Evolutionary conservation across 2,329 filamentous ascomycete species (phyloP).

Genomic region (Colletotrichum gigasporum): DNA sequence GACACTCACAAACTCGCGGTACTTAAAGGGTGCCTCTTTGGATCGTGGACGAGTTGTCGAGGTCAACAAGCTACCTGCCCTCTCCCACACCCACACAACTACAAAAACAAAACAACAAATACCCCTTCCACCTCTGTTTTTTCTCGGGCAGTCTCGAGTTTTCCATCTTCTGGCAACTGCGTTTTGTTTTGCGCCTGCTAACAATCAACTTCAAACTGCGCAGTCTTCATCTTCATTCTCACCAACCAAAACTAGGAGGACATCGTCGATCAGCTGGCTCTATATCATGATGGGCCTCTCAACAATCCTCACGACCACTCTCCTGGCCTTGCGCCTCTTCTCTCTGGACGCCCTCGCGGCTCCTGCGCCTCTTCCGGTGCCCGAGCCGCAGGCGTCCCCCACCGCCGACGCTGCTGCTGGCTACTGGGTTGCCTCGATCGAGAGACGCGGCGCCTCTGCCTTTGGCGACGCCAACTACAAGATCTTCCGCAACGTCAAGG

Average conservation of each 20-base stretch:
- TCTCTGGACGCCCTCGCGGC: constrained; percentile 44
- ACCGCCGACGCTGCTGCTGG: constrained; percentile 46
- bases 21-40: constrained; percentile 13
- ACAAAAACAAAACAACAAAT: neutral
- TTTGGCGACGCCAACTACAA: constrained; percentile 71
- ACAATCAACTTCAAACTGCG: neutral
- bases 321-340: constrained; percentile 55
- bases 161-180: neutral
- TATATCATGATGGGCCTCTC: constrained; percentile 55
- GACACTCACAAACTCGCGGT: constrained; percentile 10
- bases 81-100: neutral
- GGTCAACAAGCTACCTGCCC: neutral
- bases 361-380: constrained; percentile 37
- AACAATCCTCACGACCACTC: constrained; percentile 49
- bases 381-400: constrained; percentile 31
- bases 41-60: neutral
- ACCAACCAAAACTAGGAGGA: constrained; percentile 19
- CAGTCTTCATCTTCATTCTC: constrained; percentile 11
- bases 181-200: neutral
- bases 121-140: neutral
- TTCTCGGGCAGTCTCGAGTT: constrained; percentile 21
- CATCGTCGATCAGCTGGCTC: constrained; percentile 43
- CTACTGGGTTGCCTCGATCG: constrained; percentile 79
- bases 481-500: constrained; percentile 80
- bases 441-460: constrained; percentile 74